phyloP scores from a whole-genome alignment of 208 protist genomes.

The Leishmania braziliensis region DNA sequence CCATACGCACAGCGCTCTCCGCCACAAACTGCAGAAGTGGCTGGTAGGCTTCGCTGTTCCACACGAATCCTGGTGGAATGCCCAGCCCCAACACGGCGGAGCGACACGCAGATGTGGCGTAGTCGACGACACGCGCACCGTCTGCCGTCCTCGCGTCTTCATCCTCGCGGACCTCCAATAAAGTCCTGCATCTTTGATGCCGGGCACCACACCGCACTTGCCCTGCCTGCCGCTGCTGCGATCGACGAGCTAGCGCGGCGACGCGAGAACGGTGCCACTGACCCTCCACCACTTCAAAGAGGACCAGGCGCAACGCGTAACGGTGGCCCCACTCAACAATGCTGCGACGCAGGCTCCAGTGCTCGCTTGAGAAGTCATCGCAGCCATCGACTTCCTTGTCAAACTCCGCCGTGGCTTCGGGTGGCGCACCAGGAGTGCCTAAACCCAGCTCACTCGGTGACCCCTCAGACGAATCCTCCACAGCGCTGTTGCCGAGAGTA shows the following conservation, averaged over 20 bases:
- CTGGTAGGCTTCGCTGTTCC: slow-evolving; percentile 12
- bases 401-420: background rate
- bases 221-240: background rate
- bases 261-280: slow-evolving; percentile 12
- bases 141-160: background rate
- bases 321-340: slow-evolving; percentile 19
- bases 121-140: background rate
- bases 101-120: slow-evolving; percentile 2
- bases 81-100: background rate
- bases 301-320: slow-evolving; percentile 26
- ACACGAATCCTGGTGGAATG: slow-evolving; percentile 6
- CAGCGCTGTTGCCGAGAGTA: background rate
- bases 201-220: background rate
- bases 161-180: background rate
- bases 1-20: background rate
- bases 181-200: background rate
- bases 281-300: slow-evolving; percentile 17
- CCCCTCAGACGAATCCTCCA: background rate
- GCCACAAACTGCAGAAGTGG: slow-evolving; percentile 1
- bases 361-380: background rate
- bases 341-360: slow-evolving; percentile 1
- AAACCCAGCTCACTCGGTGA: background rate
- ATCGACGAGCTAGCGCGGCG: background rate
- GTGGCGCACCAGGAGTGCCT: background rate
- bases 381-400: background rate